Evolutionary conservation across 805 yeast species (phyloP).

Genomic region (Kluyveromyces starmeri): DNA sequence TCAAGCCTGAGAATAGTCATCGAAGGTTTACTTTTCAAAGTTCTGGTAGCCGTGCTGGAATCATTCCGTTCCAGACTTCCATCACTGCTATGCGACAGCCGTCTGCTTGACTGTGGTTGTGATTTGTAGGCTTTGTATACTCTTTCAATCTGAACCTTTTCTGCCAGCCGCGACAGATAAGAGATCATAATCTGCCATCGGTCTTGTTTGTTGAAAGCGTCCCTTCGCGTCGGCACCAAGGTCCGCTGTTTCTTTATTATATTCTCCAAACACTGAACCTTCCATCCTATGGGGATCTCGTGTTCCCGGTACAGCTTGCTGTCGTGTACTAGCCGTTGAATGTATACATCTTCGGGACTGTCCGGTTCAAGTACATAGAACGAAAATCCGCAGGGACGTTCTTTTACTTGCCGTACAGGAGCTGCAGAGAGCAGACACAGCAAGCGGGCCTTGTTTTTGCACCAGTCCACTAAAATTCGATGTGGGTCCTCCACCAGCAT

Average conservation of each 20-base stretch:
- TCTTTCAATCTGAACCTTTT: conserved; percentile 56
- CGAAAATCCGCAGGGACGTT: conserved; percentile 21
- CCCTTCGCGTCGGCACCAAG: conserved; percentile 16
- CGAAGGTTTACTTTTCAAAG: conserved; percentile 20
- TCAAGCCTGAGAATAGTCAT: conserved; percentile 22
- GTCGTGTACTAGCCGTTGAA: conserved; percentile 33
- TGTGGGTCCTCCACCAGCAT: conserved; percentile 47
- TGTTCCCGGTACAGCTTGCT: conserved; percentile 55
- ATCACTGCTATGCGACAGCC: conserved; percentile 5
- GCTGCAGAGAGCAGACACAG: conserved; percentile 43
- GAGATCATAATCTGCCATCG: conserved; percentile 37
- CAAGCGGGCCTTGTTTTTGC: conserved; percentile 57
- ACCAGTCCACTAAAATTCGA: conserved; percentile 56
- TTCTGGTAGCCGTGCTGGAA: conserved; percentile 15
- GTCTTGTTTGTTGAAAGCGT: conserved; percentile 31
- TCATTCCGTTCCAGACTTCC: conserved; percentile 3
- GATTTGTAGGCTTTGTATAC: conserved; percentile 40
- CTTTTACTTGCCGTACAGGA: conserved; percentile 34
- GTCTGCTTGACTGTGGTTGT: conserved; percentile 12
- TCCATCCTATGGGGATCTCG: conserved; percentile 31
- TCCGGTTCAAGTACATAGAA: conserved; percentile 36
- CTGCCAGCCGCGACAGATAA: conserved; percentile 46
- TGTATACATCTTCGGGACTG: conserved; percentile 37
- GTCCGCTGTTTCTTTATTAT: conserved; percentile 22
- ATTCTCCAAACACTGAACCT: conserved; percentile 34